phyloP scores from a whole-genome alignment of 257 asterid genomes.

The Lavandula angustifolia region DNA sequence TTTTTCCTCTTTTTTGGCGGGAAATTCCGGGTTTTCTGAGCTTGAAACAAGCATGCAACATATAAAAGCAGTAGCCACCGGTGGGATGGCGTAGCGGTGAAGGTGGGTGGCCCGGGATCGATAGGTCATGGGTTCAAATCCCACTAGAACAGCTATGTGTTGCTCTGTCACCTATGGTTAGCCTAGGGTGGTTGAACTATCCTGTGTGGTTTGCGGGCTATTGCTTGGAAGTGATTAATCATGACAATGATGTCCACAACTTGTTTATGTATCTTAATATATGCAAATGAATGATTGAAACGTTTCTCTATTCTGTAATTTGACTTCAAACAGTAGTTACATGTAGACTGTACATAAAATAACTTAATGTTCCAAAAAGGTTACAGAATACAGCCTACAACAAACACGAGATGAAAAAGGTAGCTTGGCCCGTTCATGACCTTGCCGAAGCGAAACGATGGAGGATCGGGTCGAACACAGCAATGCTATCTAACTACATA shows the following conservation, averaged over 20 bases:
- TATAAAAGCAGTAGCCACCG: neutral
- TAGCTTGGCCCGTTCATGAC: constrained; percentile 26
- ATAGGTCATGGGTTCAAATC: too few species aligned
- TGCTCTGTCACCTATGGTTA: too few species aligned
- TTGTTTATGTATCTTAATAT: neutral
- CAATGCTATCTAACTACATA: constrained; percentile 10
- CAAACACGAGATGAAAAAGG: constrained; percentile 6
- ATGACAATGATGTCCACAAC: constrained; percentile 17
- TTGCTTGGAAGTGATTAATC: constrained; percentile 1
- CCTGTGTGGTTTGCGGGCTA: neutral
- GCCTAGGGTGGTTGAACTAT: too few species aligned
- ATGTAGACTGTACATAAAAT: constrained; percentile 32
- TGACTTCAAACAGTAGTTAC: constrained; percentile 19
- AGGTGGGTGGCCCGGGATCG: too few species aligned
- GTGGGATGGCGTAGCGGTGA: too few species aligned
- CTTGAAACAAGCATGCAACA: neutral
- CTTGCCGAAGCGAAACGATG: constrained; percentile 29
- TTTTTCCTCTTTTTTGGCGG: neutral
- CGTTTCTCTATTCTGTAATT: neutral
- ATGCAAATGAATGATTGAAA: neutral
- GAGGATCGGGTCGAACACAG: neutral
- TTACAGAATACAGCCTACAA: constrained; percentile 26
- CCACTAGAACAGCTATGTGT: too few species aligned
- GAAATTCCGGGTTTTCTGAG: neutral
- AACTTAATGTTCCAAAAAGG: constrained; percentile 21